Evolutionary conservation across 129 eudicot species (phyloP), one percentile per base, ranked within the genome.

Genomic region (Saussurea involucrata): DNA sequence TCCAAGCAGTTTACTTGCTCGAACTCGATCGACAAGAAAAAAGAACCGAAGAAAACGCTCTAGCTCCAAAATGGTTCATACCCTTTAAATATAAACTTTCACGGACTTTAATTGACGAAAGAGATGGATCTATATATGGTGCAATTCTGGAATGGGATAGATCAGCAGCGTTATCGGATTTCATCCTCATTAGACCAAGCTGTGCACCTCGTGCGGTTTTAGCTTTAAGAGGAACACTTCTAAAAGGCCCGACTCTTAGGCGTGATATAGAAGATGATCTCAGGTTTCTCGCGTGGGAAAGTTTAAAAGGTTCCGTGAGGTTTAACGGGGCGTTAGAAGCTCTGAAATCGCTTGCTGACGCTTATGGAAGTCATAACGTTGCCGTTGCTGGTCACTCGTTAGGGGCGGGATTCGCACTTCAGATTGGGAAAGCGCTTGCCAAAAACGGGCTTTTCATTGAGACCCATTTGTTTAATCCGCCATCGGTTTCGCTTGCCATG

Each of bases 371-470:
- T 66, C 81, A 79, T 69, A 95, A 89, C 29, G 89, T 95, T 17
- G 91, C 96, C 20, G 67, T 95, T 34, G 97, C 96, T 3, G 98
- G 98, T 3, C 98, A 95, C 66, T 95, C 97, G 8, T 77, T 95
- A 37, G 98, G 98, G 25, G 98, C 98, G 2, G 98, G 97, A 1
- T 95, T 95, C 66, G 98, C 98, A 2, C 96, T 95, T 22, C 98
- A 95, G 67, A 87, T 95, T 0, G 98, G 98, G 42, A 95, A 95
- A 81, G 80, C 92, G 9, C 71, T 95, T 44, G 98, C 98, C 32
- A 91, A 95, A 82, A 90, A 91, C 61, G 94, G 93, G 15, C 74
- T 89, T 15, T 89, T 77, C 32, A 92, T 95, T 25, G 98, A 95
- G 87, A 89, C 98, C 8, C 98, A 95, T 85, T 84, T 95, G 84